Evolutionary conservation across 441 rosid genomes (phyloP), one percentile per base, ranked within the genome.

Genomic region (Populus tomentosa): DNA sequence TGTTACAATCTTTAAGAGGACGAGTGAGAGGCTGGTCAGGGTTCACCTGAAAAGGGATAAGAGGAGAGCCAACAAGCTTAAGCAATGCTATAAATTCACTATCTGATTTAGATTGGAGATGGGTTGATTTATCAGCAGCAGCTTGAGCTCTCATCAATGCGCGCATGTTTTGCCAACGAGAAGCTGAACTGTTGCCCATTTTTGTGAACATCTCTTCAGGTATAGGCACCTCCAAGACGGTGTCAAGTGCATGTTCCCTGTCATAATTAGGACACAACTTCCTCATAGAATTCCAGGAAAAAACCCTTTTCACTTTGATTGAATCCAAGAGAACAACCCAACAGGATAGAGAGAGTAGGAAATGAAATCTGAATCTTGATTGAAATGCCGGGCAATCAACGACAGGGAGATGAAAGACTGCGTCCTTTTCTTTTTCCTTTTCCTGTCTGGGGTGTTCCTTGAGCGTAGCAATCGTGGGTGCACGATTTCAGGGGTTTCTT

Each of bases 181-280:
- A 85, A 10, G 85, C 72, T 3, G 91, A 92, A 36, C 86, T 92
- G 87, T 77, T 85, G 26, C 98, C 98, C 97, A 95, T 92, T 74
- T 82, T 91, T 75, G 84, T 72, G 82, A 91, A 95, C 99, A 95
- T 93, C 81, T 95, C 99, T 73, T 95, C 99, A 1, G 99, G 99
- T 1, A 95, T 86, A 0, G 99, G 99, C 59, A 95, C 99, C 84
- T 95, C 99, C 86, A 93, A 78, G 28, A 95, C 98, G n/a, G 99
- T 92, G 18, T 95, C 98, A 30, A 95, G 84, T 30, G 89, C 98
- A 67, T 93, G 88, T 84, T 90, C 91, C 73, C 77, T 89, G 76
- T 95, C 98, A 23, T 86, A 84, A 84, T 95, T 95, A 9, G 96
- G 96, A 72, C 98, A 93, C 65, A 92, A 80, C 74, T 87, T 95